A percentile compares a stretch with the other conserved stretches of the same genome.
Conservation (phyloP, 805 yeast species). For the Cyberlindnera xylosilytica region DNA sequence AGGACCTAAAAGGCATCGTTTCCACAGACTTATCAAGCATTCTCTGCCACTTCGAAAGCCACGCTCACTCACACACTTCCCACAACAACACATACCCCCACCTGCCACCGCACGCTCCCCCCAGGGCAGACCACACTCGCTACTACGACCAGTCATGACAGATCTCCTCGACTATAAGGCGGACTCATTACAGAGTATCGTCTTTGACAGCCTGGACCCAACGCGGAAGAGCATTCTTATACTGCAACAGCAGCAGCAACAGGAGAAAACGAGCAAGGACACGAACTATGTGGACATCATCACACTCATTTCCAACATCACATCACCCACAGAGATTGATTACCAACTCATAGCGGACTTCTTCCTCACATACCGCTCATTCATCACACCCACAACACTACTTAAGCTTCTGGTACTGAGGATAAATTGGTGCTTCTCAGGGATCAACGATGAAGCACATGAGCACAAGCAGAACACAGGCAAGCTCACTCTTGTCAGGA, state of each 20-base stretch:
- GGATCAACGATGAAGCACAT: conserved; percentile 25
- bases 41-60: neutral
- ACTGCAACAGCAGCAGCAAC: neutral
- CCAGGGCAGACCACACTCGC: too few relatives aligned
- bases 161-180: conserved; percentile 18
- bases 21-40: neutral
- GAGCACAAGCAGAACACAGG: conserved; percentile 45
- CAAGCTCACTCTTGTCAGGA: conserved; percentile 66
- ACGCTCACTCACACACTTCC: conserved; percentile 1
- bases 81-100: neutral
- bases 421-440: conserved; percentile 66
- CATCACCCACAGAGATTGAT: conserved; percentile 43
- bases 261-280: conserved; percentile 7
- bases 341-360: conserved; percentile 81
- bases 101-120: too few relatives aligned
- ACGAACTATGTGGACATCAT: conserved; percentile 17
- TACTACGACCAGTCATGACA: too few relatives aligned
- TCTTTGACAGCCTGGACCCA: conserved; percentile 13
- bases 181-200: conserved; percentile 9
- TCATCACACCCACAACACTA: conserved; percentile 55
- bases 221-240: conserved; percentile 8
- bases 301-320: conserved; percentile 19
- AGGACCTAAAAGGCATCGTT: too few relatives aligned
- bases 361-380: conserved; percentile 77
- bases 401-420: conserved; percentile 62